A percentile compares a stretch with the other conserved stretches of the same genome.
Evolutionary conservation across 768 basidiomycete genomes (phyloP).

Genomic region (Tylopilus plumbeoviolaceoides): DNA sequence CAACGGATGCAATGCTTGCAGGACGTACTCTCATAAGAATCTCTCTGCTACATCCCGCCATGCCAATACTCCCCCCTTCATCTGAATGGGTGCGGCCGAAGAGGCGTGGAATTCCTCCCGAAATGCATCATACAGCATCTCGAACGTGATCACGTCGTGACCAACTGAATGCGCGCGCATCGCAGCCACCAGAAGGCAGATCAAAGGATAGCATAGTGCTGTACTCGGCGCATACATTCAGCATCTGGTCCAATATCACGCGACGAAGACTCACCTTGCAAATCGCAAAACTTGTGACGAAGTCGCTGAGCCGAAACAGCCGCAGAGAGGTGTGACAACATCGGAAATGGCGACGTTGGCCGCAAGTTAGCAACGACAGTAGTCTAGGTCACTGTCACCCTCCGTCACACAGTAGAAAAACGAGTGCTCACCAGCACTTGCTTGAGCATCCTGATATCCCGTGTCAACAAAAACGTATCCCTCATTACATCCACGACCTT

Average conservation of each 20-base stretch:
- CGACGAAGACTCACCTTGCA: conserved; percentile 44
- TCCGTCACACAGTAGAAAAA: background rate
- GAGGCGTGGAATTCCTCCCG: conserved; percentile 70
- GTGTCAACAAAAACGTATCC: conserved; percentile 59
- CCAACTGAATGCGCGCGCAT: conserved; percentile 75
- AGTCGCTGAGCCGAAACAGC: conserved; percentile 51
- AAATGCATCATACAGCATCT: conserved; percentile 83
- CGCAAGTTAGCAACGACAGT: conserved; percentile 43
- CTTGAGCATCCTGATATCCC: conserved; percentile 54
- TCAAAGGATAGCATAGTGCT: conserved; percentile 74
- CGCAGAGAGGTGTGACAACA: conserved; percentile 37
- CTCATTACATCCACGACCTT: conserved; percentile 43
- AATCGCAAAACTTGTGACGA: conserved; percentile 48
- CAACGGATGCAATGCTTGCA: background rate
- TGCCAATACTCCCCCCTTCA: conserved; percentile 75
- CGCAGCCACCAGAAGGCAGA: conserved; percentile 84
- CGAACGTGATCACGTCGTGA: conserved; percentile 81
- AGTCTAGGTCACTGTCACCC: conserved; percentile 34
- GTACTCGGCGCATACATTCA: conserved; percentile 2
- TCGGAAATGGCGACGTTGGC: conserved; percentile 51
- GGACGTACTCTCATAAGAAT: conserved; percentile 62
- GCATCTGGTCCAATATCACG: background rate
- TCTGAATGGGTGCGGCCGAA: conserved; percentile 66
- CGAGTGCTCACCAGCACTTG: conserved; percentile 56
- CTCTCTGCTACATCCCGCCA: conserved; percentile 60